A percentile compares a stretch with the other conserved stretches of the same genome.
phyloP scores from a whole-genome alignment of 1,284 basidiomycete species.

The Ustilago tritici region DNA sequence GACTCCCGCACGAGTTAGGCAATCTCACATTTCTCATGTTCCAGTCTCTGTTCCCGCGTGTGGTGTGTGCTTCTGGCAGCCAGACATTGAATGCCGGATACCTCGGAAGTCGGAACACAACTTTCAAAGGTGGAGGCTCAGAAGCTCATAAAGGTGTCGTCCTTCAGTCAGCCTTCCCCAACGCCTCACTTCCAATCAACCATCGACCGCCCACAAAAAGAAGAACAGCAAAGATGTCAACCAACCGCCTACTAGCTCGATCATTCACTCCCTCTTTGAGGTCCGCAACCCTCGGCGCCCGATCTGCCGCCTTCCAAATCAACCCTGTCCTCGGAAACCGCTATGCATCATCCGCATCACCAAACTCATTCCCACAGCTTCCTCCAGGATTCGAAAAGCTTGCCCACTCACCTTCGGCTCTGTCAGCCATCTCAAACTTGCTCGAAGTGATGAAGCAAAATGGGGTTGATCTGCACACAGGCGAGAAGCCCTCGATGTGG shows the following conservation, averaged over 20 bases:
- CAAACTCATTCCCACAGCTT: slow-evolving; percentile 40
- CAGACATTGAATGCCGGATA: too few relatives aligned
- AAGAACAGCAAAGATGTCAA: slow-evolving; percentile 15
- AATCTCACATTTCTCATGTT: too few relatives aligned
- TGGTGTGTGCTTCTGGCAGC: too few relatives aligned
- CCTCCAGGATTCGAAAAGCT: slow-evolving; percentile 64
- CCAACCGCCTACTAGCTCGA: slow-evolving; percentile 5
- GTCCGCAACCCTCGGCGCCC: not conserved
- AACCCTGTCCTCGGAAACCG: not conserved
- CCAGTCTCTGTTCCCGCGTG: too few relatives aligned
- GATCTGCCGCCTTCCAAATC: not conserved
- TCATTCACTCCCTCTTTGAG: not conserved
- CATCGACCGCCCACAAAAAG: not conserved
- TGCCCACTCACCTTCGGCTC: slow-evolving; percentile 49
- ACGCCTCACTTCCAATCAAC: not conserved
- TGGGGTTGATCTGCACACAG: slow-evolving; percentile 56
- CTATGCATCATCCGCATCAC: slow-evolving; percentile 41
- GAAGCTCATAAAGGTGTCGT: slow-evolving; percentile 4
- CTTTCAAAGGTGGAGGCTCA: not conserved
- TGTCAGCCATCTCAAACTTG: slow-evolving; percentile 54
- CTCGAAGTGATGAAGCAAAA: slow-evolving; percentile 57
- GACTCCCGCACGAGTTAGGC: too few relatives aligned
- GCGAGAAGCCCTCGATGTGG: slow-evolving; percentile 56
- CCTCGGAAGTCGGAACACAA: slow-evolving; percentile 11
- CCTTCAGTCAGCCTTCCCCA: slow-evolving; percentile 1